Evolutionary conservation across 129 eudicot genomes (phyloP), one percentile per base, ranked within the genome.

Genomic region (Solidago caesia): DNA sequence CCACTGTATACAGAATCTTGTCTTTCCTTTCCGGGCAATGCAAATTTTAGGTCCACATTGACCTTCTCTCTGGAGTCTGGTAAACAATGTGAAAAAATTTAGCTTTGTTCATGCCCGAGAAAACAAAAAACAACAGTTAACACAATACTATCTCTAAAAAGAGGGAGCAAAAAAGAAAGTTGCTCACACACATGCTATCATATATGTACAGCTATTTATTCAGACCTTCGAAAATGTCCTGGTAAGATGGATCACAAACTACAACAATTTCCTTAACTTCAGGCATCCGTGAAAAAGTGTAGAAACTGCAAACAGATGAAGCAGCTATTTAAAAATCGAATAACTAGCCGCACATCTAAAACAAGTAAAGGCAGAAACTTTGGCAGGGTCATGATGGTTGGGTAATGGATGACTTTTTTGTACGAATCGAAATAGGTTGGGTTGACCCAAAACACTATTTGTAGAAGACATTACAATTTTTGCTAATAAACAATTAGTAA

Each of bases 1-100:
- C 99, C 99, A 82, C 86, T 95, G 79, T 84, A 95, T 47, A 95
- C 99, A 49, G 97, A 95, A 86, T 95, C 96, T 84, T 95, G 99
- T 85, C 99, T 87, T 81, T 95, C 99, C 83, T 95, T 91, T 68
- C 99, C 99, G 46, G 99, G 99, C 80, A 79, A 83, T 12, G 99
- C 92, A 89, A 89, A 95, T 81, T 89, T 95, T 43, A 95, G 78
- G 82, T 82, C 92, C 77, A 91, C 91, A 0, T 62, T 77, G 69
- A 89, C 81, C 77, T 81, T 79, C 59, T 77, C 88, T 83, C 52
- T 75, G 71, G 97, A 83, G 29, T 85, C 99, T 95, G 82, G 49
- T 61, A 77, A 63, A 56, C 60, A 0, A 33, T 33, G 64, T 41
- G 62, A 68, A 76, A 64, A 45, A 10, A 53, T 9, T 60, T 56